Evolutionary conservation across 306 rosid genomes (phyloP).

Genomic region (Ziziphus jujuba): DNA sequence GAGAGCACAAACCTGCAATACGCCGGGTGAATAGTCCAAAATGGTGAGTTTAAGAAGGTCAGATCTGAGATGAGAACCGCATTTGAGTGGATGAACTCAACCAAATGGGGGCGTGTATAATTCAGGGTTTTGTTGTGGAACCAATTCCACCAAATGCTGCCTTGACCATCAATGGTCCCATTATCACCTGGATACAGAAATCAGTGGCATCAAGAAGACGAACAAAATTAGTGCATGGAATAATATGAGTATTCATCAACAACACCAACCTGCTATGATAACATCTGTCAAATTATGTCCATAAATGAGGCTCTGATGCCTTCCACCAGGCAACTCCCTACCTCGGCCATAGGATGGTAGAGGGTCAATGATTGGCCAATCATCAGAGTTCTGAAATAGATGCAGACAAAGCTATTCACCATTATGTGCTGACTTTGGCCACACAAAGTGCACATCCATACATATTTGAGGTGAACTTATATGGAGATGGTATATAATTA

Average conservation of each 20-base stretch:
- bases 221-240: slow-evolving; percentile 10
- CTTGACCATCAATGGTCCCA: slow-evolving; percentile 76
- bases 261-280: slow-evolving; percentile 65
- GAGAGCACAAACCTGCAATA: slow-evolving; percentile 74
- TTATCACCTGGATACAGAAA: slow-evolving; percentile 57
- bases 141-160: slow-evolving; percentile 72
- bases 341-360: slow-evolving; percentile 92
- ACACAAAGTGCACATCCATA: slow-evolving; percentile 15
- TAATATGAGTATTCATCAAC: slow-evolving; percentile 9
- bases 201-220: slow-evolving; percentile 29
- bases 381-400: slow-evolving; percentile 49
- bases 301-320: slow-evolving; percentile 70
- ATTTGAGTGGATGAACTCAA: slow-evolving; percentile 70
- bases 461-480: neutral
- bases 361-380: slow-evolving; percentile 82
- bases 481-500: slow-evolving; percentile 8
- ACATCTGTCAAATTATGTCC: slow-evolving; percentile 77
- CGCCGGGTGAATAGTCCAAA: slow-evolving; percentile 82
- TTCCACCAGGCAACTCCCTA: slow-evolving; percentile 80
- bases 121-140: slow-evolving; percentile 61
- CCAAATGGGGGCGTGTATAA: slow-evolving; percentile 77
- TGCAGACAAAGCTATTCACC: slow-evolving; percentile 24
- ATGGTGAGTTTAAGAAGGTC: slow-evolving; percentile 73
- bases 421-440: slow-evolving; percentile 9
- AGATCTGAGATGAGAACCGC: slow-evolving; percentile 69